Conservation (phyloP, 441 rosid species). For the Gossypium schwendimanii region DNA sequence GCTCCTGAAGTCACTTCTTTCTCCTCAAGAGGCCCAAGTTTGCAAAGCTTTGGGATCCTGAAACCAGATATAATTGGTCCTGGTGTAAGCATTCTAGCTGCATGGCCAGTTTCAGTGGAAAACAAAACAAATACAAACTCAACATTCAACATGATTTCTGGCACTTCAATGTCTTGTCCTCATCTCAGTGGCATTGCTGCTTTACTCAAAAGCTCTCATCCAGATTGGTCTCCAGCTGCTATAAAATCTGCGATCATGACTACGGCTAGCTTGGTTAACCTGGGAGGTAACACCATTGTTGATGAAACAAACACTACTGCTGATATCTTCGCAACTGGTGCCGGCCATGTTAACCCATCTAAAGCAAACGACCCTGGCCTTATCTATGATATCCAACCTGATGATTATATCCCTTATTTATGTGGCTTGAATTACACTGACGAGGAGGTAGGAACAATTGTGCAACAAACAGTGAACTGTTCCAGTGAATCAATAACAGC, state of each 20-base stretch:
- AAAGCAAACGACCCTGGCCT: constrained; percentile 47
- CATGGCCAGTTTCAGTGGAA: constrained; percentile 29
- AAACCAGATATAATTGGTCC: constrained; percentile 41
- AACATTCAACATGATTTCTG: constrained; percentile 33
- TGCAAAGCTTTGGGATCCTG: constrained; percentile 24
- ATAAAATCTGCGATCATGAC: constrained; percentile 40
- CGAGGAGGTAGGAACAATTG: constrained; percentile 22
- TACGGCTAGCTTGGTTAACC: constrained; percentile 22
- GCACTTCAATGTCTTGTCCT: constrained; percentile 43
- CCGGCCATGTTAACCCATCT: constrained; percentile 55
- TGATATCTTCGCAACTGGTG: constrained; percentile 34
- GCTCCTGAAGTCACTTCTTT: constrained; percentile 44
- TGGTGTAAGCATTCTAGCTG: constrained; percentile 34
- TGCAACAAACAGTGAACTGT: constrained; percentile 24
- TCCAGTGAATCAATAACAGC: constrained; percentile 22
- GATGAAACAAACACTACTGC: constrained; percentile 27
- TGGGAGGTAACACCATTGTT: constrained; percentile 25
- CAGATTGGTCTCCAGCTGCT: constrained; percentile 37
- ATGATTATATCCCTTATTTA: constrained; percentile 51
- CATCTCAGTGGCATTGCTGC: constrained; percentile 35
- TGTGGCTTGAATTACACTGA: constrained; percentile 42
- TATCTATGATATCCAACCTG: constrained; percentile 41
- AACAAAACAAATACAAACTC: constrained; percentile 23
- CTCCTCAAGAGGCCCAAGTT: constrained; percentile 49
- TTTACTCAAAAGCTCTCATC: constrained; percentile 29